phyloP scores from a whole-genome alignment of 2,329 filamentous ascomycete genomes.

The Gyromitra esculenta region DNA sequence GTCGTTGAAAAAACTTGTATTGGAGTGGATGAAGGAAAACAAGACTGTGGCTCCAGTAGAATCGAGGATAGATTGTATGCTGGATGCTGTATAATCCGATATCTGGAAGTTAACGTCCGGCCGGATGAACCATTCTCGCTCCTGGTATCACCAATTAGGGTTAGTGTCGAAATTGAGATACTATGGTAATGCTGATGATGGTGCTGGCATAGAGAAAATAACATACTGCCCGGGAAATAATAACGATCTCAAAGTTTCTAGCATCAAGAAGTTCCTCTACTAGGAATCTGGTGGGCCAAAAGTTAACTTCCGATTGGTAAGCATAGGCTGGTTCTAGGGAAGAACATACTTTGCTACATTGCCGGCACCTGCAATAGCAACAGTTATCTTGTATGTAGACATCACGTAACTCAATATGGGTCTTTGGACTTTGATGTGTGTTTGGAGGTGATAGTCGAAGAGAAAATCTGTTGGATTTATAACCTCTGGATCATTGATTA shows the following conservation, averaged over 20 bases:
- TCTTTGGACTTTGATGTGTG: neutral
- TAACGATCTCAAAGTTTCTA: neutral
- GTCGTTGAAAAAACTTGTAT: slow-evolving; percentile 6
- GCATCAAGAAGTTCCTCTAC: slow-evolving; percentile 14
- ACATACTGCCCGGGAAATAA: slow-evolving; percentile 8
- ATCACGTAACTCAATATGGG: neutral
- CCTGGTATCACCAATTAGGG: neutral
- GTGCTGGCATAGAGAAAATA: neutral
- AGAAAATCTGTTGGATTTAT: neutral
- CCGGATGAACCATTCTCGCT: slow-evolving; percentile 16
- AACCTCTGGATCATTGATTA: neutral
- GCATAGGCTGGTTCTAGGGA: neutral
- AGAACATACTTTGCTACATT: slow-evolving; percentile 9
- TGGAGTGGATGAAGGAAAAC: slow-evolving; percentile 8
- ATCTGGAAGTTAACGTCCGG: slow-evolving; percentile 6
- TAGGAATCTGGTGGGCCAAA: neutral
- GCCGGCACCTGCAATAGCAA: slow-evolving; percentile 18
- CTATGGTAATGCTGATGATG: neutral
- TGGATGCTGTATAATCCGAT: slow-evolving; percentile 17
- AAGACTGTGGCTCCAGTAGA: slow-evolving; percentile 2
- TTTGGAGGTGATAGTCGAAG: neutral
- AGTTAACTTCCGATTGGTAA: neutral
- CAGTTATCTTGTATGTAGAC: slow-evolving; percentile 5
- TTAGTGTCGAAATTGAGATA: neutral
- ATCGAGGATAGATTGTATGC: slow-evolving; percentile 15